Evolutionary conservation across 768 basidiomycete genomes (phyloP), one percentile per base, ranked within the genome.

Genomic region (Amanita phalloides): DNA sequence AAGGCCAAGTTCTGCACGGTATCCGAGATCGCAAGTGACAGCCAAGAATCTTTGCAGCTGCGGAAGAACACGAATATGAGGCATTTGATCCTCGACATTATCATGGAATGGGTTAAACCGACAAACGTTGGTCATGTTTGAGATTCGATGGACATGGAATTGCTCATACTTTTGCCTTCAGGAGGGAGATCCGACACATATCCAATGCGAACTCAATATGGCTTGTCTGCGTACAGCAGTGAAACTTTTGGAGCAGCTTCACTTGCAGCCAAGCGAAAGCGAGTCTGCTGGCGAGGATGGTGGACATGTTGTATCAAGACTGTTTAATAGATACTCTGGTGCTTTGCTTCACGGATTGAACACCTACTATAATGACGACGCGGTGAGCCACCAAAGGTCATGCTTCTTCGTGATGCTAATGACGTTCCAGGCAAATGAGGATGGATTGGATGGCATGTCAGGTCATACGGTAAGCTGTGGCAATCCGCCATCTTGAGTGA

Each of bases 101-200:
- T 94, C n/a, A 71, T 84, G 61, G 81, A 85, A 41, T 95, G 91
- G 91, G 79, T 88, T 38, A 73, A 76, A 48, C 69, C 75, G 6
- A 53, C 68, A 13, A 57, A 61, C 53, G 87, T 86, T 48, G 50
- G 80, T 65, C 23, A 26, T 26, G 9, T 37, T 20, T 30, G 26
- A 44, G 9, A 26, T 48, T 54, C 38, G 26, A 33, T 37, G 11
- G 53, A 33, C 25, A 46, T 47, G 33, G 23, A 33, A 25, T 53
- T 14, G 20, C 28, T 41, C 38, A 46, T 36, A 23, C 42, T 50
- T 38, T 17, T 49, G 20, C 38, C 1, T 32, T 42, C 36, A 77
- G 71, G 62, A 64, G 20, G 63, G 61, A 4, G 73, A 74, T 38
- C 56, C 58, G 6, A 60, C 66, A 11, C 61, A 64, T 2, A 55